phyloP scores from a whole-genome alignment of 257 asterid species.

The Sherardia arvensis region DNA sequence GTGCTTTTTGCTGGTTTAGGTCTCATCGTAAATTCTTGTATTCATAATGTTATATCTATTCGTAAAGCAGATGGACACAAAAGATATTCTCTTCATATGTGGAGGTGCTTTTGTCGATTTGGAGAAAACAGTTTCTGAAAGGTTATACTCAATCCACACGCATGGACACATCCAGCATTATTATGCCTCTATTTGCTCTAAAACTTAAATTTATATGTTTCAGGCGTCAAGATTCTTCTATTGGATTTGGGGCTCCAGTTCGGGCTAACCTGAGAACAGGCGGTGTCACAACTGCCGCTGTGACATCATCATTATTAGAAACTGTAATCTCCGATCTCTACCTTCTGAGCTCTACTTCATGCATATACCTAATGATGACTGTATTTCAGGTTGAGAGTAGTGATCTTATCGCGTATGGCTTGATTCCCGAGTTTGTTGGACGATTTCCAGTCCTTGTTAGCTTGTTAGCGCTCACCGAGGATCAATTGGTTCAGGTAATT shows the following conservation, averaged over 20 bases:
- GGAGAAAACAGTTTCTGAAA: slow-evolving; percentile 96
- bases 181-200: slow-evolving; percentile 2
- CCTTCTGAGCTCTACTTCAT: neutral
- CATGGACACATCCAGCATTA: neutral
- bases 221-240: slow-evolving; percentile 99
- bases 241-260: slow-evolving; percentile 95
- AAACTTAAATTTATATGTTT: slow-evolving; percentile 15
- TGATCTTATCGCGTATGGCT: slow-evolving; percentile 91
- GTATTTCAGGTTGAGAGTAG: slow-evolving; percentile 87
- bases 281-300: slow-evolving; percentile 62
- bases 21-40: neutral
- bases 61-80: slow-evolving; percentile 79
- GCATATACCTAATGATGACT: neutral
- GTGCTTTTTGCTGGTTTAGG: neutral
- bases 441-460: slow-evolving; percentile 92
- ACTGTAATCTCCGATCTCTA: slow-evolving; percentile 42
- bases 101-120: slow-evolving; percentile 98
- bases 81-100: slow-evolving; percentile 93
- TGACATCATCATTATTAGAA: slow-evolving; percentile 82
- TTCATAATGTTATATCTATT: slow-evolving; percentile 1
- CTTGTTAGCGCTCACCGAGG: slow-evolving; percentile 92
- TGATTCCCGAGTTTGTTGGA: slow-evolving; percentile 98
- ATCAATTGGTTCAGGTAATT: slow-evolving; percentile 93
- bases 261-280: slow-evolving; percentile 94
- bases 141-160: slow-evolving; percentile 28